Evolutionary conservation across 2,329 filamentous ascomycete species (phyloP).

Genomic region (Aureobasidium musti): DNA sequence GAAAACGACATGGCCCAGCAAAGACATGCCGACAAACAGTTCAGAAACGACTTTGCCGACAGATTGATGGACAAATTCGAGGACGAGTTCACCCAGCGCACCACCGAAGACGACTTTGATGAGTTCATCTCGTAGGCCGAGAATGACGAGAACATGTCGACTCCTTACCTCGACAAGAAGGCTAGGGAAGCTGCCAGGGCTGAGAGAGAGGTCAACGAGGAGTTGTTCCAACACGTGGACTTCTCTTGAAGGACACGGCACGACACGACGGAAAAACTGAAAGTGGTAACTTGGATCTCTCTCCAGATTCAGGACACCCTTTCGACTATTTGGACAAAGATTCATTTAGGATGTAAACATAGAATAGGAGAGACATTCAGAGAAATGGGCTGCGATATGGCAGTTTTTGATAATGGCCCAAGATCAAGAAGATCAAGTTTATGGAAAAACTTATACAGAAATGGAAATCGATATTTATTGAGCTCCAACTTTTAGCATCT

Average conservation of each 20-base stretch:
- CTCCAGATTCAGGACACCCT: neutral
- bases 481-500: neutral
- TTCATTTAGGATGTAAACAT: neutral
- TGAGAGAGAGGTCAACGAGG: conserved; percentile 2
- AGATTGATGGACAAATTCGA: neutral
- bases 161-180: neutral
- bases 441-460: neutral
- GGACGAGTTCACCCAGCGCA: neutral
- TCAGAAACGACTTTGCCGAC: neutral
- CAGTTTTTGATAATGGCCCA: neutral
- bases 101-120: neutral
- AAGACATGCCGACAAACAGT: neutral
- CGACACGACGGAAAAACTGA: neutral
- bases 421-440: neutral
- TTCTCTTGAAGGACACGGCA: neutral
- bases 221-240: neutral
- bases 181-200: neutral
- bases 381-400: neutral
- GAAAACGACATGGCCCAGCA: neutral
- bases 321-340: neutral
- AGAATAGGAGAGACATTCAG: neutral
- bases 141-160: conserved; percentile 8
- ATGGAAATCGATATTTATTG: neutral
- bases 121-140: neutral
- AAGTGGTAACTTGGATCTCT: neutral